A percentile compares a stretch with the other conserved stretches of the same genome.
Conservation (phyloP, 306 rosid species). For the Astragalus membranaceus region DNA sequence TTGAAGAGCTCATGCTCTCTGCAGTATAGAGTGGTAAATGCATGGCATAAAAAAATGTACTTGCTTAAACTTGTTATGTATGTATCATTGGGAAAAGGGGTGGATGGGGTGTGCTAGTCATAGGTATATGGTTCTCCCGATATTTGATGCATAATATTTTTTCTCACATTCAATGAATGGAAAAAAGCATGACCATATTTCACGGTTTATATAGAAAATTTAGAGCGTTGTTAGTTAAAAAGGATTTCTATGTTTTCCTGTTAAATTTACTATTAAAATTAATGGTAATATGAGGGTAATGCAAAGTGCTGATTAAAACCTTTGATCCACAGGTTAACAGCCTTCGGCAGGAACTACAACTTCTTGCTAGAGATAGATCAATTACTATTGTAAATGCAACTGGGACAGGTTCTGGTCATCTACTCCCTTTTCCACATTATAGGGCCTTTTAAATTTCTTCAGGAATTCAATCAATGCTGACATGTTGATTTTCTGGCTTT, state of each 20-base stretch:
- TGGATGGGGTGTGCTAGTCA: not conserved
- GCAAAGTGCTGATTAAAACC: conserved; percentile 9
- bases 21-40: not conserved
- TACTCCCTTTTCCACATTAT: conserved; percentile 12
- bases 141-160: not conserved
- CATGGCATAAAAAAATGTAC: not conserved
- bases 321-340: conserved; percentile 57
- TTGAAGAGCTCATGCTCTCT: not conserved
- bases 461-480: not conserved
- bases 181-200: conserved; percentile 3
- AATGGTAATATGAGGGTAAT: not conserved
- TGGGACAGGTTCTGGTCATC: conserved; percentile 49
- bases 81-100: not conserved
- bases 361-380: conserved; percentile 43
- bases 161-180: not conserved
- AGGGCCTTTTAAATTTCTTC: not conserved
- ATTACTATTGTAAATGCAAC: conserved; percentile 57
- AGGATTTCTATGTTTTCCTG: not conserved
- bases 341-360: conserved; percentile 61
- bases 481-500: conserved; percentile 2
- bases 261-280: not conserved
- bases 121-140: not conserved
- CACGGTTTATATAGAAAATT: not conserved
- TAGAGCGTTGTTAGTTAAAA: not conserved
- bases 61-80: not conserved